Evolutionary conservation across 371 early-diverging fungal genomes (phyloP).

Genomic region (Apophysomyces elegans): DNA sequence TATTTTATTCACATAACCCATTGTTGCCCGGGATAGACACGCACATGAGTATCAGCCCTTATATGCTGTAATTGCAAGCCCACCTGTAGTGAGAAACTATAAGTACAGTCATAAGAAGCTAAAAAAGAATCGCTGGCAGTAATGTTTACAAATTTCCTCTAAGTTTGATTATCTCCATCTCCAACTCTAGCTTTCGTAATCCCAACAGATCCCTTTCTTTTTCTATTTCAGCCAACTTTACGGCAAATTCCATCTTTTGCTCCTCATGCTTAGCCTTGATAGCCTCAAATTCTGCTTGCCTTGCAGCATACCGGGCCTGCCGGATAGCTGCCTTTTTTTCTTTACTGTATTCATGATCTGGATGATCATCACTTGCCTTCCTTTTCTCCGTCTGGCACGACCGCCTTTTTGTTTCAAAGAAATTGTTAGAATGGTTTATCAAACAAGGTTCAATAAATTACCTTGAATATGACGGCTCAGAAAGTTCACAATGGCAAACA

Average conservation of each 20-base stretch:
- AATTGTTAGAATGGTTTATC: no score
- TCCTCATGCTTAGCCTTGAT: conserved; percentile 14
- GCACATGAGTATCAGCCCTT: no score
- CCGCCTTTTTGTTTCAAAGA: background rate
- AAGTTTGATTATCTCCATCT: conserved; percentile 2
- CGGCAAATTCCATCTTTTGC: background rate
- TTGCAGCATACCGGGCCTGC: conserved; percentile 7
- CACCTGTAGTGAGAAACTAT: no score
- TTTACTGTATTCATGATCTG: background rate
- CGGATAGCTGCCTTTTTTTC: background rate
- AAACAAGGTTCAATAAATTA: background rate
- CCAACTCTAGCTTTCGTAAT: conserved; percentile 4
- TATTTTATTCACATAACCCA: no score
- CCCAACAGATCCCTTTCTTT: conserved; percentile 10
- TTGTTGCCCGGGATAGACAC: no score
- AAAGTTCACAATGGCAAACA: background rate
- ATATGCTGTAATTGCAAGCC: no score
- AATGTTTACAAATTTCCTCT: background rate
- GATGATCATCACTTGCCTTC: background rate
- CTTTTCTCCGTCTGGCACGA: background rate
- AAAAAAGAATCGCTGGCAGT: no score
- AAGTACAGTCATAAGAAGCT: no score
- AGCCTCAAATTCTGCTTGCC: conserved; percentile 11
- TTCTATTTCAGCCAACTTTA: conserved; percentile 6
- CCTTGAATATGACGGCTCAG: background rate